A percentile compares a stretch with the other conserved stretches of the same genome.
These are phyloP conservation scores for Mycena kentingensis DNA, from an alignment of 768 basidiomycete genomes.

Conservation along the genomic window DNA sequence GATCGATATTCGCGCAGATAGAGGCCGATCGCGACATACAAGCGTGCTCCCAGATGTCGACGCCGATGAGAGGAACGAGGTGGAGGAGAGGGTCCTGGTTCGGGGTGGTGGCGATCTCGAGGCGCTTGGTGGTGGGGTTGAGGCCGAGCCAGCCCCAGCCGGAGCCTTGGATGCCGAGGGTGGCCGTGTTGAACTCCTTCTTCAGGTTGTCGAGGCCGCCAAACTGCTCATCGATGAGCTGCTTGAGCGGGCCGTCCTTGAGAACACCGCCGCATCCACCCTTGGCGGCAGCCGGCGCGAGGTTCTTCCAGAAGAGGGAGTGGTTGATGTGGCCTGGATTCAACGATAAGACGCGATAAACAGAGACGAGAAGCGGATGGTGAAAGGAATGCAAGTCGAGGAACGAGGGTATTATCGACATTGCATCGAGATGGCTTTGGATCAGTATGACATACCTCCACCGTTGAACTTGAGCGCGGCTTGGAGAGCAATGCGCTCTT, in stretches of 20 bases:
- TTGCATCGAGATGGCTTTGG: conserved; percentile 18
- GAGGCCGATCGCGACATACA: conserved; percentile 76
- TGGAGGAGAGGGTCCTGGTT: conserved; percentile 93
- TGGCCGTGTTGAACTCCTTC: conserved; percentile 82
- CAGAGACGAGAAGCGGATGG: conserved; percentile 1
- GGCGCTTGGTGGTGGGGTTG: conserved; percentile 63
- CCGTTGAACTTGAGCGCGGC: conserved; percentile 95
- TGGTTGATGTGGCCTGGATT: conserved; percentile 85
- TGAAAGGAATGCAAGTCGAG: conserved; percentile 5
- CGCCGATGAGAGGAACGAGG: conserved; percentile 30
- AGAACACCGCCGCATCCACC: conserved; percentile 62
- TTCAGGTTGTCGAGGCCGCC: conserved; percentile 72
- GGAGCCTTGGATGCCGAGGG: conserved; percentile 86
- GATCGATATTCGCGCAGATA: conserved; percentile 89
- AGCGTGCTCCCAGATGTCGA: conserved; percentile 26
- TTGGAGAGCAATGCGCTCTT: conserved; percentile 84
- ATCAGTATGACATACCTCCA: conserved; percentile 66
- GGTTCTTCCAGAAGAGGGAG: conserved; percentile 95
- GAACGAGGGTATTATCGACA: conserved; percentile 3
- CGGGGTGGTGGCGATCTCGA: conserved; percentile 88
- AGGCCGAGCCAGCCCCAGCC: conserved; percentile 96
- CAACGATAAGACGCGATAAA: conserved; percentile 19
- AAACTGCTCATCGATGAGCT: conserved; percentile 61
- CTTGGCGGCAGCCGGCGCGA: conserved; percentile 61
- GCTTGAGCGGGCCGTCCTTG: conserved; percentile 64